phyloP scores from a whole-genome alignment of 108 stramenopile species.

The Stephanodiscus minutulus region DNA sequence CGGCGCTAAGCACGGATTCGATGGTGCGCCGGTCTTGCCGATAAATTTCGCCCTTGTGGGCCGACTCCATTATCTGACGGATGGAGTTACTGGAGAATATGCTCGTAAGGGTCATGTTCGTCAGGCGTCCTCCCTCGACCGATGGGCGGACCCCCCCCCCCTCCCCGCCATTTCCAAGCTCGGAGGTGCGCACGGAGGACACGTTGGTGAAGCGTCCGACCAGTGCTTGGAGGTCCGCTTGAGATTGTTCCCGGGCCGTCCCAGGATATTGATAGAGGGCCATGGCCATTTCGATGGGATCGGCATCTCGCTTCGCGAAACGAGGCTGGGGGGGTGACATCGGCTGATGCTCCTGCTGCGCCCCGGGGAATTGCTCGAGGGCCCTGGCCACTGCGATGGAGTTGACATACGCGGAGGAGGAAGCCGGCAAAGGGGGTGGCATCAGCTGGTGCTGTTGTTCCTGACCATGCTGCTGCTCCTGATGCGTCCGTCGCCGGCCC shows the following conservation, averaged over 20 bases:
- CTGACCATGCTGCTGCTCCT: no score
- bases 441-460: background rate
- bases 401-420: background rate
- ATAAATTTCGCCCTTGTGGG: background rate
- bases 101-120: background rate
- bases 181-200: background rate
- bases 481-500: background rate
- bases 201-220: background rate
- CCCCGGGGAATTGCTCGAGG: slow-evolving; percentile 11
- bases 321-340: no score
- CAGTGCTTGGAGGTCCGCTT: background rate
- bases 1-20: background rate
- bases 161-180: no score
- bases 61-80: slow-evolving; percentile 4
- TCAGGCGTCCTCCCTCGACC: background rate
- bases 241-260: no score
- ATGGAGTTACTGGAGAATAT: background rate
- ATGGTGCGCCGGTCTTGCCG: background rate
- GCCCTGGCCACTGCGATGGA: slow-evolving; percentile 19
- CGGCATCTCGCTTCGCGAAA: no score
- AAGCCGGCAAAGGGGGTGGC: background rate
- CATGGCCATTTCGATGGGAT: no score
- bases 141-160: no score
- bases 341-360: background rate
- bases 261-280: no score